A percentile compares a stretch with the other conserved stretches of the same genome.
These are phyloP conservation scores for Penicillium sp. DNA, from an alignment of 2,329 filamentous ascomycete genomes.

Conservation along the genomic window DNA sequence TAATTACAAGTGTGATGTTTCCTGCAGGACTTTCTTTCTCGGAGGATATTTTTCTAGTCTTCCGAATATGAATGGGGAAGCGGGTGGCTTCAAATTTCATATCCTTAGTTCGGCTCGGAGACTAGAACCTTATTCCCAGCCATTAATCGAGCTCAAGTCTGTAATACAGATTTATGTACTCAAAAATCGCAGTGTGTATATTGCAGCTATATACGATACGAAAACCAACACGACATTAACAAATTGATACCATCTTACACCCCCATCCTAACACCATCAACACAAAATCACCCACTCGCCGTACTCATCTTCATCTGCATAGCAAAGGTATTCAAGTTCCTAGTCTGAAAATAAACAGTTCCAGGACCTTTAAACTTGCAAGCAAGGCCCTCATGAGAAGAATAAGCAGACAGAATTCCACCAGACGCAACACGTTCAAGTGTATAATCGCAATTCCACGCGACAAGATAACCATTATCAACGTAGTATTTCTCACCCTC, in stretches of 20 bases:
- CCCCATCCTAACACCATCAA: background rate
- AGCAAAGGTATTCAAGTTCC: slow-evolving; percentile 70
- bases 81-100: background rate
- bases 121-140: background rate
- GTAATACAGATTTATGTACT: too few relatives aligned
- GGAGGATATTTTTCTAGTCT: too few relatives aligned
- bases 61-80: background rate
- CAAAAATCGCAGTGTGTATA: background rate
- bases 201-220: background rate
- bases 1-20: too few relatives aligned
- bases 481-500: slow-evolving; percentile 84
- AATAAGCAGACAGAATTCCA: slow-evolving; percentile 84
- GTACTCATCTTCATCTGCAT: slow-evolving; percentile 51
- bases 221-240: background rate
- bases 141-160: background rate
- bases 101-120: background rate
- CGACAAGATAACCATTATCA: slow-evolving; percentile 89
- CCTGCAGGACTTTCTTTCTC: too few relatives aligned
- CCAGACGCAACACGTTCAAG: slow-evolving; percentile 88
- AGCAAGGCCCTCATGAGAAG: slow-evolving; percentile 81
- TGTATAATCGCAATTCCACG: slow-evolving; percentile 94
- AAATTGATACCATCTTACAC: background rate
- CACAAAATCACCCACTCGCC: slow-evolving; percentile 18
- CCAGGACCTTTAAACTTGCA: slow-evolving; percentile 93
- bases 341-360: slow-evolving; percentile 87